Base-by-base conservation (phyloP, 371 early-diverging fungal genomes). In the Mortierella sp. region DNA sequence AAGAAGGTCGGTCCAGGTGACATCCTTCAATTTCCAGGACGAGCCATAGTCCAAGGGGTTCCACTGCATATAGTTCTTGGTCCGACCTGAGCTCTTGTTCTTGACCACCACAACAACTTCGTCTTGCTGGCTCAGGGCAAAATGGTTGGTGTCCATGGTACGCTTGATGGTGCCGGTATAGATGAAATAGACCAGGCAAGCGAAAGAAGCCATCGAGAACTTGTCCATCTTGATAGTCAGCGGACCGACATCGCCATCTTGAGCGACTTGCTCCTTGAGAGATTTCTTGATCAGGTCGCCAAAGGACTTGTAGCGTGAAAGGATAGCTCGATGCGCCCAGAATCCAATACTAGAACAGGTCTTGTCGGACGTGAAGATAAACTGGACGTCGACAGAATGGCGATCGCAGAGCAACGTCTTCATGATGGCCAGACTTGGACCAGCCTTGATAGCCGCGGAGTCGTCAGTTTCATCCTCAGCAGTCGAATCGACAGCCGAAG, bases 11-110 rank as follows among this genome's bases (percentile, higher is more conserved):
- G 29, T 41, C 70, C 70, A 69, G 11, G 39, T 24, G 26, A 69
- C 69, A 4, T 69, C 70, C 70, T 55, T 55, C 11, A 70, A 11
- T 13, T 16, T 66, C 67, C 52, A 73, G 5, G 55, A 41, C 44
- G 58, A 55, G 19, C 11, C 43, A 31, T 22, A 41, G 16, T 58
- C 45, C 4, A 55, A 14, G 39, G 70, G 70, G 0, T 43, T 41
- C 73, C 67, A 66, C 9, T 1, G 1, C 52, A 64, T 41, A 26
- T 37, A 39, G 10, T 71, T 64, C 64, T 64, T 71, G 50, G 40
- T 41, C 0, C 48, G 41, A 9, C 61, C 52, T 3, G 61, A 24
- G 26, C 37, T 10, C 43, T 26, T 10, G 13, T 29, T 22, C 34
- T 44, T 22, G 44, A 43, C 40, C 29, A 26, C 44, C 22, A 55